Base-by-base conservation (phyloP, 1,284 basidiomycete genomes). In the Ceratobasidium sp. region DNA sequence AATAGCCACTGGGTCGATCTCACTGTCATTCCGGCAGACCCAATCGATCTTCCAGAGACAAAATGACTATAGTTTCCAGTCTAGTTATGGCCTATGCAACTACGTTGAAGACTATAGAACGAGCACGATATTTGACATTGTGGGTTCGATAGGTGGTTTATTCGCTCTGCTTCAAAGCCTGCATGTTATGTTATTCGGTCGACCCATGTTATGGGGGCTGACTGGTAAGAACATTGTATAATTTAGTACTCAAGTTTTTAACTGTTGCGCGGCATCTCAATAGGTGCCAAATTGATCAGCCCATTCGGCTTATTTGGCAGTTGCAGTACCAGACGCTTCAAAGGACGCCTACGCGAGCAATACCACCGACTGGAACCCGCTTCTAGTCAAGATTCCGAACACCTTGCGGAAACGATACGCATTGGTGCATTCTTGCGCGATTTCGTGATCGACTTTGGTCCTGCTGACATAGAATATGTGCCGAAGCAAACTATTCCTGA, bases 321-420 rank as follows among this genome's bases (percentile, higher is more conserved):
- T 67, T 77, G 27, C 66, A 57, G n/a, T 41, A 75, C 71, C 59
- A 54, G 19, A 63, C 63, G 27, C 54, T 67, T 33, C 67, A 56
- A 71, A 76, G 56, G 14, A 15, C 54, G 31, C 8, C 24, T 54
- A 27, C 6, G 36, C 36, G 59, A 53, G n/a, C 57, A 47, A 14
- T 31, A 44, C 45, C n/a, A 27, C 24, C 36, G 36, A 41, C 11
- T 11, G 6, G 36, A 41, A 41, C 36, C 36, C 36, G 22, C 1
- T 9, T 24, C 53, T 9, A n/a, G 19, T n/a, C 60, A 9, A 48
- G n/a, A 57, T 56, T 31, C 31, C 1, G 44, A 76, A 72, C 75
- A 76, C 60, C 0, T 76, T 78, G 62, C 56, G 77, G 47, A 78
- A 79, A 64, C 78, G 76, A 65, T 65, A 11, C 79, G 79, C 0